phyloP scores from a whole-genome alignment of 805 yeast genomes.

The Yamadazyma olivae region DNA sequence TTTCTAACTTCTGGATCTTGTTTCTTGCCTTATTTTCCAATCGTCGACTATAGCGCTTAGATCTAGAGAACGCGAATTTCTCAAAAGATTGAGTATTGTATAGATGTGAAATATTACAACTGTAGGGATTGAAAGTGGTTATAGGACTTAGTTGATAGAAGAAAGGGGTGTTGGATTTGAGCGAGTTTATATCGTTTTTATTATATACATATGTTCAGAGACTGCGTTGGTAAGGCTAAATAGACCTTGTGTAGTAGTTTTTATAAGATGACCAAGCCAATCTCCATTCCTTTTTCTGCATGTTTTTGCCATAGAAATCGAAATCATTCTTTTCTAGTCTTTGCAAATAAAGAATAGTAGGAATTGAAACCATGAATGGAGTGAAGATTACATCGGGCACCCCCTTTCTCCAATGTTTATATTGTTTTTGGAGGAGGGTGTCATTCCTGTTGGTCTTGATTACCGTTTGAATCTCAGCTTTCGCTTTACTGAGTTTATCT shows the following conservation, averaged over 20 bases:
- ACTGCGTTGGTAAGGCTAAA: too few species aligned
- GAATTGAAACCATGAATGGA: conserved; percentile 67
- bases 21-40: too few species aligned
- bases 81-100: too few species aligned
- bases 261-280: conserved; percentile 59
- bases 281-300: conserved; percentile 58
- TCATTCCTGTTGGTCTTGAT: conserved; percentile 21
- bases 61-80: too few species aligned
- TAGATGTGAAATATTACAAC: too few species aligned
- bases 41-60: too few species aligned
- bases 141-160: too few species aligned
- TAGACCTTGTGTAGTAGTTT: conserved; percentile 37
- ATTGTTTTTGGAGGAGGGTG: conserved; percentile 21
- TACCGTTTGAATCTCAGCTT: conserved; percentile 30
- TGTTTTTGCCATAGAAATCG: conserved; percentile 47
- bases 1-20: too few species aligned
- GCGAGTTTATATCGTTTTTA: too few species aligned
- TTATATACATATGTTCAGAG: too few species aligned
- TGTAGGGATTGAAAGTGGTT: too few species aligned
- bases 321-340: conserved; percentile 62
- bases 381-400: conserved; percentile 64
- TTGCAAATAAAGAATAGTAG: conserved; percentile 59
- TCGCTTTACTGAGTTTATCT: conserved; percentile 43
- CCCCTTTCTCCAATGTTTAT: conserved; percentile 39
- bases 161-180: too few species aligned